phyloP scores from a whole-genome alignment of 805 yeast genomes.

The Kodamaea restingae region DNA sequence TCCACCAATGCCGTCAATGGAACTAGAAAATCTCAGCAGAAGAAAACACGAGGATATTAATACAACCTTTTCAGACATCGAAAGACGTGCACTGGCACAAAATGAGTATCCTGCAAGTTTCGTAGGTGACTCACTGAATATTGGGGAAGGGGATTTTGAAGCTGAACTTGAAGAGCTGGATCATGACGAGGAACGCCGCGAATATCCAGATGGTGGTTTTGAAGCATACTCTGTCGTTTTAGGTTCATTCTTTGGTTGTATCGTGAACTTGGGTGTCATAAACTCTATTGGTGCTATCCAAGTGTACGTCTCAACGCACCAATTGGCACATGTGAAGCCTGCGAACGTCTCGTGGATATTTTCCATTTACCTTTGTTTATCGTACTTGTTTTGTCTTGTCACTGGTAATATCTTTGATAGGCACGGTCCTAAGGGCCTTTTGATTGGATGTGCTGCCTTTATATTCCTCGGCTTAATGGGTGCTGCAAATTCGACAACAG shows the following conservation, averaged over 20 bases:
- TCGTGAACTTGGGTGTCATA: conserved; percentile 51
- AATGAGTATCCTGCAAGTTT: background rate
- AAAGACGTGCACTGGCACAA: background rate
- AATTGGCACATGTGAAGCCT: conserved; percentile 41
- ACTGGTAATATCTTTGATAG: conserved; percentile 63
- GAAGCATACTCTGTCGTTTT: conserved; percentile 53
- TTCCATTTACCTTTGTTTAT: conserved; percentile 49
- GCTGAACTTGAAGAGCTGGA: too few relatives aligned
- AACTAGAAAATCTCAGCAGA: background rate
- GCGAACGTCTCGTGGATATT: conserved; percentile 62
- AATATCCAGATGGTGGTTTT: conserved; percentile 57
- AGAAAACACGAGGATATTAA: background rate
- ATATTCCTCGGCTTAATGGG: conserved; percentile 51
- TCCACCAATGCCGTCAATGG: background rate
- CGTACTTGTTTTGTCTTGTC: conserved; percentile 46
- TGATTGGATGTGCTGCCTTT: conserved; percentile 40
- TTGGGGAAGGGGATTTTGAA: too few relatives aligned
- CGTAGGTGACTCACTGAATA: background rate
- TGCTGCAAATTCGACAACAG: conserved; percentile 48
- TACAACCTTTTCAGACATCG: background rate
- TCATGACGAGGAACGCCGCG: conserved; percentile 5
- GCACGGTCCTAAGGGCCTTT: conserved; percentile 48
- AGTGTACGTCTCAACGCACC: conserved; percentile 54
- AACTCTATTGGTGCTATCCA: conserved; percentile 63
- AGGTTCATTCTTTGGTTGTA: conserved; percentile 56